These are phyloP conservation scores for Lipomyces lipofer DNA, from an alignment of 805 yeast genomes.

Conservation along the genomic window DNA sequence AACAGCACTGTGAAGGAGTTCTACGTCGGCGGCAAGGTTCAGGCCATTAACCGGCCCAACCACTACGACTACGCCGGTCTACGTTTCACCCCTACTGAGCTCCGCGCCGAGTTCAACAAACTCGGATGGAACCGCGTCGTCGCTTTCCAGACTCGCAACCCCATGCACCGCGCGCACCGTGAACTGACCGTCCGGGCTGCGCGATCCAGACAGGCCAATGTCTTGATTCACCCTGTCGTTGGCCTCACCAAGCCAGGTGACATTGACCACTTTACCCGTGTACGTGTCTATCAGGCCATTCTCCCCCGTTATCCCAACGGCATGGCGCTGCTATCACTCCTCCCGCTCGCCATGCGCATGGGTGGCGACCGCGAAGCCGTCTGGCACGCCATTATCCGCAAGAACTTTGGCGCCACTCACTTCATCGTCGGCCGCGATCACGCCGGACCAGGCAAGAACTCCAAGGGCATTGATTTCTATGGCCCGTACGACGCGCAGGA, in stretches of 20 bases:
- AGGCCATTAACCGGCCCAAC: slow-evolving; percentile 78
- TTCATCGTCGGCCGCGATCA: slow-evolving; percentile 98
- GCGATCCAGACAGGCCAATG: slow-evolving; percentile 81
- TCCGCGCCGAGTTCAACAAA: slow-evolving; percentile 76
- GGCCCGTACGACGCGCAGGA: slow-evolving; percentile 98
- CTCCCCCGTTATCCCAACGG: slow-evolving; percentile 92
- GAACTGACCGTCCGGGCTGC: slow-evolving; percentile 96
- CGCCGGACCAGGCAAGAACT: slow-evolving; percentile 92
- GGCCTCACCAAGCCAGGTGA: slow-evolving; percentile 98
- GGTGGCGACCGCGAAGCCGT: slow-evolving; percentile 98
- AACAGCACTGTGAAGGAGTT: slow-evolving; percentile 72
- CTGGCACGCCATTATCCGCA: slow-evolving; percentile 96
- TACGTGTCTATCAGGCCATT: slow-evolving; percentile 88
- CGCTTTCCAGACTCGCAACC: slow-evolving; percentile 97
- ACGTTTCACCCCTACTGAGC: slow-evolving; percentile 87
- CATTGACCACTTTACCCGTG: slow-evolving; percentile 96
- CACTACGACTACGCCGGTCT: slow-evolving; percentile 89
- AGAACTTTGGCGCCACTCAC: slow-evolving; percentile 95
- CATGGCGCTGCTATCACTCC: slow-evolving; percentile 81
- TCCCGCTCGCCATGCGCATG: slow-evolving; percentile 98
- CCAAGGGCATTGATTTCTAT: slow-evolving; percentile 88
- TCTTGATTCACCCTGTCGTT: slow-evolving; percentile 93
- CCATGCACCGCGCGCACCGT: slow-evolving; percentile 98
- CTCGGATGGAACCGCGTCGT: slow-evolving; percentile 87
- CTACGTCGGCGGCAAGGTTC: slow-evolving; percentile 84